Evolutionary conservation across 163 green algal species (phyloP), one percentile per base, ranked within the genome.

Genomic region (Chlamydomonas reinhardtii): DNA sequence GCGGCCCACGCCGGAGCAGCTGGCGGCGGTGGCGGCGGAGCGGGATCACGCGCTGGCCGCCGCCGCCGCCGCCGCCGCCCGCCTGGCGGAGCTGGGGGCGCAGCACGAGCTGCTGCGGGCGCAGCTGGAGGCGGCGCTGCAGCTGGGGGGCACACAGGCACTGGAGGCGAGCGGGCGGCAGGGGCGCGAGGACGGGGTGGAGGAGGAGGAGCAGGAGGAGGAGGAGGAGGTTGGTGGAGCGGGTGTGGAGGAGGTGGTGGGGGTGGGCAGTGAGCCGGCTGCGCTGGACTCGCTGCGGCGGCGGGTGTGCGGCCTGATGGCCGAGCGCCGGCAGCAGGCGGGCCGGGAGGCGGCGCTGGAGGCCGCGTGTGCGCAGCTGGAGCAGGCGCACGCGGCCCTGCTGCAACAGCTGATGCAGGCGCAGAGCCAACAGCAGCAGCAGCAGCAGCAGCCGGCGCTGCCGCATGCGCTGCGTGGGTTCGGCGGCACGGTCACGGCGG

Each of bases 1-100:
- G 9, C 79, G 79, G 6, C 79, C 79, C 2, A 72, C 79, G 0
- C 0, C 62, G 8, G 79, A 78, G 52, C 68, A 85, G 54, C 69
- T 85, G 22, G 39, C 22, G n/a, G 24, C 32, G 4, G 68, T 31
- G 25, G 16, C 73, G 0, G 14, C 43, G 25, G 69, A 77, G 32
- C 48, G 68, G 3, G 52, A 71, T 27, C 54, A 78, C 0, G 52
- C 25, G 32, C 69, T 22, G 12, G 25, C 4, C 0, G 20, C 62
- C 32, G 59, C 59, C 22, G 59, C 59, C 59, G 59, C 22, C 22
- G 59, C 59, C 24, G 24, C 59, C 22, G 24, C 3, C 59, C 59
- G 59, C 59, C 25, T 48, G 14, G 15, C 54, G 0, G 68, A 78
- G 64, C 39, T 54, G 25, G 31, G 8, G 15, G 20, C 22, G 52